phyloP scores from a whole-genome alignment of 345 rosid genomes.

The Hypericum perforatum region DNA sequence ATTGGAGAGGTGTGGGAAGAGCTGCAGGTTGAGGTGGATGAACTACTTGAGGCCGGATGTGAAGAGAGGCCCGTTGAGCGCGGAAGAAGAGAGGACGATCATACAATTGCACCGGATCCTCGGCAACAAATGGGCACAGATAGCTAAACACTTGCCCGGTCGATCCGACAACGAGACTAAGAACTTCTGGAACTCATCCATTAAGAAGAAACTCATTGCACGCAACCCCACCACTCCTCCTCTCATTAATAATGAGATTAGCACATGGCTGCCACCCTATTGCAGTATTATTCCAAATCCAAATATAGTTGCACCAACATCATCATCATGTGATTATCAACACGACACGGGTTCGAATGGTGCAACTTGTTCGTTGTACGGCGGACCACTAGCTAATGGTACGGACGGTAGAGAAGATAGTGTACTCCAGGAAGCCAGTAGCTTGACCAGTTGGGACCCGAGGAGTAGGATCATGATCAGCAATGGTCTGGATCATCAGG shows the following conservation, averaged over 20 bases:
- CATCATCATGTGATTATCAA: too few relatives aligned
- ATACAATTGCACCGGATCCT: constrained; percentile 40
- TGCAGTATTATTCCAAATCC: too few relatives aligned
- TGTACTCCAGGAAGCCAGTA: too few relatives aligned
- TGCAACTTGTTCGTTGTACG: too few relatives aligned
- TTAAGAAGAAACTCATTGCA: constrained; percentile 55
- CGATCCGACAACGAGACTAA: constrained; percentile 59
- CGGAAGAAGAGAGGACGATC: constrained; percentile 44
- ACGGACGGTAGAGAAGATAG: too few relatives aligned
- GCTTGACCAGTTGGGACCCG: too few relatives aligned
- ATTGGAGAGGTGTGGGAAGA: constrained; percentile 55
- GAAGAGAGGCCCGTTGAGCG: constrained; percentile 41
- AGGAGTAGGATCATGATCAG: too few relatives aligned
- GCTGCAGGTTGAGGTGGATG: constrained; percentile 59
- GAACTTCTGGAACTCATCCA: constrained; percentile 56
- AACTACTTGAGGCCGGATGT: constrained; percentile 59
- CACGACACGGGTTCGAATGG: too few relatives aligned
- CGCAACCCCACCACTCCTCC: constrained; percentile 52
- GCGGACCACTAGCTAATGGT: too few relatives aligned
- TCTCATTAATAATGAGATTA: background rate
- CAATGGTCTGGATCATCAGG: too few relatives aligned
- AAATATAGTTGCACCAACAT: too few relatives aligned
- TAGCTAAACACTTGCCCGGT: constrained; percentile 58
- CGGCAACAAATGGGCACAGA: constrained; percentile 64
- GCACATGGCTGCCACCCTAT: too few relatives aligned